Evolutionary conservation across 352 stramenopile species (phyloP).

Genomic region (Phytophthora parvispora): DNA sequence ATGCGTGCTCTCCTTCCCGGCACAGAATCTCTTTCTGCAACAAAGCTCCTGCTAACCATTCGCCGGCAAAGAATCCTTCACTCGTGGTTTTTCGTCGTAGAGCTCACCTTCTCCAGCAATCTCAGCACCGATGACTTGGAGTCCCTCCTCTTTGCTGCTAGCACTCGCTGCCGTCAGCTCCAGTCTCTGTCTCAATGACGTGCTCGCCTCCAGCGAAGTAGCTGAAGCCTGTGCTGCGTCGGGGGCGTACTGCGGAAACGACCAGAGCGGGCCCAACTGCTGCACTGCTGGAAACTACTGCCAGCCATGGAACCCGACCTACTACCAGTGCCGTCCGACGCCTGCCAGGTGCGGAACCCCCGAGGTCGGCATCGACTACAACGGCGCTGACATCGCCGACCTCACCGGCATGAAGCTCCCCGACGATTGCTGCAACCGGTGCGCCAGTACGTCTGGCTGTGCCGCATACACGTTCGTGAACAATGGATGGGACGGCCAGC

Average conservation of each 20-base stretch:
- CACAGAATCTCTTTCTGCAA: neutral
- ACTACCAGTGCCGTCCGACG: constrained; percentile 53
- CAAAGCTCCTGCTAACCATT: neutral
- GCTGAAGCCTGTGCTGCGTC: neutral
- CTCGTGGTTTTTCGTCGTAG: neutral
- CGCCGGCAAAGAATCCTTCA: neutral
- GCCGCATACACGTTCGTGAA: constrained; percentile 35
- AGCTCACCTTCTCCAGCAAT: neutral
- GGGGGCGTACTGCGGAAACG: constrained; percentile 37
- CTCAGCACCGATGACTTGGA: neutral
- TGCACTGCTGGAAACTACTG: constrained; percentile 55
- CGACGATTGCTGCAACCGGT: constrained; percentile 19
- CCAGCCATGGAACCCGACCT: constrained; percentile 46
- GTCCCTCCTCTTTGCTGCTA: neutral
- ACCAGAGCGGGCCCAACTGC: constrained; percentile 23
- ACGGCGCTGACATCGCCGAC: constrained; percentile 43
- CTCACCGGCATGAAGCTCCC: constrained; percentile 28
- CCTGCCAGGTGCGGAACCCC: constrained; percentile 38
- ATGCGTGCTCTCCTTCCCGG: neutral
- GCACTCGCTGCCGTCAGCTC: neutral
- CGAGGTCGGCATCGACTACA: constrained; percentile 44
- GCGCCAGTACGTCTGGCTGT: constrained; percentile 9
- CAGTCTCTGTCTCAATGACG: neutral
- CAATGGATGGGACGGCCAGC: constrained; percentile 21
- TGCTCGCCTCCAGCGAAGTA: neutral